phyloP scores from a whole-genome alignment of 73 alveolate species.

The Paramecium caudatum region DNA sequence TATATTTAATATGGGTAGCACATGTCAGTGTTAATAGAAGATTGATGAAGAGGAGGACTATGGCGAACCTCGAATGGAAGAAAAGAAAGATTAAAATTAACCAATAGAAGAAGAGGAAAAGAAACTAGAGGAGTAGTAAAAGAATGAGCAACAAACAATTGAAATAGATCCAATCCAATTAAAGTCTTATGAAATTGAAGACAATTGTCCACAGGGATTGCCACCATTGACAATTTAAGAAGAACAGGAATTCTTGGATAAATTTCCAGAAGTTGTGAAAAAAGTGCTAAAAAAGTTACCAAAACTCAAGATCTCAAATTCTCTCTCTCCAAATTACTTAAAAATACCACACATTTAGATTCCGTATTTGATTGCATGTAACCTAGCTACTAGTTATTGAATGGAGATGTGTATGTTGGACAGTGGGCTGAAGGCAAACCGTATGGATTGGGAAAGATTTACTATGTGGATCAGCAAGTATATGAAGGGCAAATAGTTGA shows the following conservation, averaged over 20 bases:
- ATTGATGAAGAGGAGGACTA: neutral
- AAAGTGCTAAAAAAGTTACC: neutral
- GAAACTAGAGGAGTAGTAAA: slow-evolving; percentile 22
- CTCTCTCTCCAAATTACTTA: neutral
- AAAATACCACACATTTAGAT: slow-evolving; percentile 19
- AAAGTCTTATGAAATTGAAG: neutral
- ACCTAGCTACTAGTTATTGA: neutral
- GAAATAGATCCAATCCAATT: slow-evolving; percentile 50
- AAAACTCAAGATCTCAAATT: neutral
- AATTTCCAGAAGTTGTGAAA: neutral
- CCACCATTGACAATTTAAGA: slow-evolving; percentile 11
- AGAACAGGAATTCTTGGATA: neutral
- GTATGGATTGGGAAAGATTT: slow-evolving; percentile 60
- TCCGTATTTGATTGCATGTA: neutral
- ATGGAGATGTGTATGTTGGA: slow-evolving; percentile 73
- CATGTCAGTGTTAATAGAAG: neutral
- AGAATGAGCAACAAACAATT: slow-evolving; percentile 20
- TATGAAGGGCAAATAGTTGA: slow-evolving; percentile 67
- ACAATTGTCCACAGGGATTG: slow-evolving; percentile 19
- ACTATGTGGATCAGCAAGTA: neutral
- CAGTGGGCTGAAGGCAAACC: slow-evolving; percentile 69
- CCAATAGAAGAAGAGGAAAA: neutral
- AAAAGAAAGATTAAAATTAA: neutral
- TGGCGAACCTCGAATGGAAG: neutral
- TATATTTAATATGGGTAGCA: slow-evolving; percentile 10